Conservation (phyloP, 192 early-diverging fungal genomes). For the Spizellomyces sp. region DNA sequence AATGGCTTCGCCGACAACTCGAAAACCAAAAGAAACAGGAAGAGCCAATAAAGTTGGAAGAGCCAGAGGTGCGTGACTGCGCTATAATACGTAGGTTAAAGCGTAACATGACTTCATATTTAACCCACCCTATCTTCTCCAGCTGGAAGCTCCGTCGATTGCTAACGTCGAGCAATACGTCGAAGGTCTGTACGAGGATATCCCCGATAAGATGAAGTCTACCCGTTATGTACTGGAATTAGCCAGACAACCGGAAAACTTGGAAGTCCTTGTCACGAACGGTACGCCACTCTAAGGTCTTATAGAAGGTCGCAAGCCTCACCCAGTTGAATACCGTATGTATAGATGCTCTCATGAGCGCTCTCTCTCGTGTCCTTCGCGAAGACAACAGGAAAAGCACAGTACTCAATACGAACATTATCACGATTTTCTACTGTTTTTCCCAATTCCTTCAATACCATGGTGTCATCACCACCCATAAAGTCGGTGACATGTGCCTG, state of each 20-base stretch:
- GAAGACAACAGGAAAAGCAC: conserved; percentile 56
- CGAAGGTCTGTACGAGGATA: conserved; percentile 59
- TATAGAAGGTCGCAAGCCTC: too few relatives aligned
- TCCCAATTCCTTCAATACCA: conserved; percentile 59
- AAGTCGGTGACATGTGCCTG: conserved; percentile 64
- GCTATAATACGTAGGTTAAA: neutral
- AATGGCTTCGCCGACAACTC: conserved; percentile 36
- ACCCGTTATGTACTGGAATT: conserved; percentile 50
- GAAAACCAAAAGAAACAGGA: conserved; percentile 33
- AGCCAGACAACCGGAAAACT: conserved; percentile 48
- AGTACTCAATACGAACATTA: conserved; percentile 60
- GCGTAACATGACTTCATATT: neutral
- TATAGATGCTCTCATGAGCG: conserved; percentile 45
- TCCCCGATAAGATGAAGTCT: conserved; percentile 52
- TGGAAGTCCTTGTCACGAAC: conserved; percentile 46
- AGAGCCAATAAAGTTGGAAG: conserved; percentile 11
- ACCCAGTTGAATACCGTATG: neutral
- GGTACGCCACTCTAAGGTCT: conserved; percentile 17
- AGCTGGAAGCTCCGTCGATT: conserved; percentile 40
- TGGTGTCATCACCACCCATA: conserved; percentile 55
- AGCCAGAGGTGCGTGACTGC: conserved; percentile 10
- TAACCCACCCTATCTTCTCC: neutral
- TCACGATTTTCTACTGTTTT: conserved; percentile 60
- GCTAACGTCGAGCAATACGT: conserved; percentile 52
- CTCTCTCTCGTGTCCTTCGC: conserved; percentile 57